These are phyloP conservation scores for Cronartium quercuum DNA, from an alignment of 1,284 basidiomycete species.

Conservation along the genomic window DNA sequence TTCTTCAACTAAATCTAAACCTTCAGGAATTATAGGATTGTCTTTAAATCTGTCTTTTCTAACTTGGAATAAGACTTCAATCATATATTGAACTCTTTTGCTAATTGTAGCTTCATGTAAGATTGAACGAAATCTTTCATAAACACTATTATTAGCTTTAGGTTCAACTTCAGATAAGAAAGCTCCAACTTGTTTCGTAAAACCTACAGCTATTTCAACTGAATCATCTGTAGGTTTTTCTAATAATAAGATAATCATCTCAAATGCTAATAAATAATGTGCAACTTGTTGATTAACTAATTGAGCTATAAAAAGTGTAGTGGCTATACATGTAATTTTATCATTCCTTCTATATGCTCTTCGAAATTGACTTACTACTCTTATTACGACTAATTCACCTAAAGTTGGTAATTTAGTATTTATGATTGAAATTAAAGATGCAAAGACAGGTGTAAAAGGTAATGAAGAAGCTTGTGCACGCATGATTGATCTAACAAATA, in stretches of 20 bases:
- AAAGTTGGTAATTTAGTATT: constrained; percentile 97
- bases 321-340: constrained; percentile 82
- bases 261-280: constrained; percentile 86
- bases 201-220: constrained; percentile 95
- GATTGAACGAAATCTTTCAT: constrained; percentile 91
- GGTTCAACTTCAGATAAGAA: constrained; percentile 90
- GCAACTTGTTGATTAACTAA: constrained; percentile 93
- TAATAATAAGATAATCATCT: constrained; percentile 87
- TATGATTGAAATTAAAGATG: constrained; percentile 85
- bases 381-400: constrained; percentile 80
- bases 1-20: constrained; percentile 91
- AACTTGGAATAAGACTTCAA: constrained; percentile 96
- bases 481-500: constrained; percentile 91
- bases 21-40: constrained; percentile 86
- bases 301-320: constrained; percentile 92
- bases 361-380: constrained; percentile 90
- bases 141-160: constrained; percentile 85
- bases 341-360: constrained; percentile 94
- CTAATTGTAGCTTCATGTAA: constrained; percentile 88
- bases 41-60: constrained; percentile 98
- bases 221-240: constrained; percentile 95
- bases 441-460: constrained; percentile 95
- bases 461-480: constrained; percentile 93
- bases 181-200: constrained; percentile 93
- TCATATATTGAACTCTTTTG: constrained; percentile 98